These are phyloP conservation scores for Gentiana dahurica DNA, from an alignment of 257 asterid genomes.

Conservation along the genomic window DNA sequence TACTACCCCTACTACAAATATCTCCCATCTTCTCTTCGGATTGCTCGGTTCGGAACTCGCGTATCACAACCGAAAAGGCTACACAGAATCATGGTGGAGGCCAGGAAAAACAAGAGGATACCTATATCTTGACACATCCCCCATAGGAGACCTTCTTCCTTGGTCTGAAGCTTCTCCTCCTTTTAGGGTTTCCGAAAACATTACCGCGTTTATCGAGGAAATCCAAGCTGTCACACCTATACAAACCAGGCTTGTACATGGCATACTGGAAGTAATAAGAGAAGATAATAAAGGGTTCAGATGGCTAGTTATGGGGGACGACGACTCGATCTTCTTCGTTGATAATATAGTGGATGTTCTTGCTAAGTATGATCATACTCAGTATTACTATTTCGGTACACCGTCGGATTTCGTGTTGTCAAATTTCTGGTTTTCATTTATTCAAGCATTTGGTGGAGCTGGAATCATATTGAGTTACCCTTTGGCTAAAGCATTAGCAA, in stretches of 20 bases:
- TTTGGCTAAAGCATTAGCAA: conserved; percentile 43
- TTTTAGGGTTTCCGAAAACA: conserved; percentile 30
- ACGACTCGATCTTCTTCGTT: conserved; percentile 49
- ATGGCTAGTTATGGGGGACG: conserved; percentile 82
- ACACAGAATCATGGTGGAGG: conserved; percentile 69
- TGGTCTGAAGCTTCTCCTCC: conserved; percentile 60
- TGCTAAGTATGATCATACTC: conserved; percentile 30
- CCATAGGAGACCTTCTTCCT: conserved; percentile 27
- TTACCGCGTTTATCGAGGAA: conserved; percentile 16
- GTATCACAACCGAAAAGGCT: conserved; percentile 32
- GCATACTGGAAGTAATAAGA: conserved; percentile 43
- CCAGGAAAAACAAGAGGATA: conserved; percentile 42
- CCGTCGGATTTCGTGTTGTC: conserved; percentile 42
- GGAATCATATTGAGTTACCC: conserved; percentile 52
- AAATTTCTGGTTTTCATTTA: conserved; percentile 35
- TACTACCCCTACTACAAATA: conserved; percentile 16
- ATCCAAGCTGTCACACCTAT: conserved; percentile 8
- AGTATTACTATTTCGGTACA: conserved; percentile 39
- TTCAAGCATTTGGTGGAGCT: conserved; percentile 66
- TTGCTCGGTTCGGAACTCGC: conserved; percentile 41
- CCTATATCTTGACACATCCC: conserved; percentile 37
- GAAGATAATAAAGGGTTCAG: conserved; percentile 24
- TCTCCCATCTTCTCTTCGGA: conserved; percentile 46
- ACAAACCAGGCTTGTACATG: conserved; percentile 33
- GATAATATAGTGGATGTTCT: conserved; percentile 51